phyloP scores from a whole-genome alignment of 805 yeast species.

The Ogataea saltuana region DNA sequence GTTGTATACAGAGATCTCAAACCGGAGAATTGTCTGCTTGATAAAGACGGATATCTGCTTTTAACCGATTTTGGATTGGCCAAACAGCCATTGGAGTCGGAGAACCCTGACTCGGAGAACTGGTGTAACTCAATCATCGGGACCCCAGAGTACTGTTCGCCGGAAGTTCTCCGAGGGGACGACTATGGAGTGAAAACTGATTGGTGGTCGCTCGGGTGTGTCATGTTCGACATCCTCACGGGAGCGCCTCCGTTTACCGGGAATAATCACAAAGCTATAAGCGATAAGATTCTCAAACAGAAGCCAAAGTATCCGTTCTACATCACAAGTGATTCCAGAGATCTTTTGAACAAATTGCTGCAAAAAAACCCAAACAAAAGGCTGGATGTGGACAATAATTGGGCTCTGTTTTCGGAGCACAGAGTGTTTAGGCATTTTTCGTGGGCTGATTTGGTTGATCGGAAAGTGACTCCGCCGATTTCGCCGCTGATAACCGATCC shows the following conservation, averaged over 20 bases:
- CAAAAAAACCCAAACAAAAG: slow-evolving; percentile 69
- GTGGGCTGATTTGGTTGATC: slow-evolving; percentile 58
- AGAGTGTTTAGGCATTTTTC: slow-evolving; percentile 70
- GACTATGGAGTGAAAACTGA: slow-evolving; percentile 78
- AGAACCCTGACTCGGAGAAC: slow-evolving; percentile 31
- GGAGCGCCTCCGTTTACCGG: slow-evolving; percentile 90
- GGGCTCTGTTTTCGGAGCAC: slow-evolving; percentile 57
- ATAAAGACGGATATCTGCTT: slow-evolving; percentile 72
- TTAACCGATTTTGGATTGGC: slow-evolving; percentile 85
- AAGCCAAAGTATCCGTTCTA: slow-evolving; percentile 69
- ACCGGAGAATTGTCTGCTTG: slow-evolving; percentile 84
- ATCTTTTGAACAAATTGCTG: slow-evolving; percentile 61
- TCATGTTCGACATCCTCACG: slow-evolving; percentile 72
- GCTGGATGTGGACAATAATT: slow-evolving; percentile 52
- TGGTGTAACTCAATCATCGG: slow-evolving; percentile 65
- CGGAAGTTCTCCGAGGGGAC: slow-evolving; percentile 76
- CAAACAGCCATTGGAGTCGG: slow-evolving; percentile 40
- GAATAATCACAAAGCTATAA: slow-evolving; percentile 66
- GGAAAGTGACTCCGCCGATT: slow-evolving; percentile 66
- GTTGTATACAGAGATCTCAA: slow-evolving; percentile 84
- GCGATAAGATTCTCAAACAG: slow-evolving; percentile 68
- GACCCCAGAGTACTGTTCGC: slow-evolving; percentile 85
- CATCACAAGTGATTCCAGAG: slow-evolving; percentile 74
- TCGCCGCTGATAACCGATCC: slow-evolving; percentile 75
- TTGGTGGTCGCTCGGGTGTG: slow-evolving; percentile 89